Conservation (phyloP, 2,329 filamentous ascomycete species). For the Akanthomyces lecanii region DNA sequence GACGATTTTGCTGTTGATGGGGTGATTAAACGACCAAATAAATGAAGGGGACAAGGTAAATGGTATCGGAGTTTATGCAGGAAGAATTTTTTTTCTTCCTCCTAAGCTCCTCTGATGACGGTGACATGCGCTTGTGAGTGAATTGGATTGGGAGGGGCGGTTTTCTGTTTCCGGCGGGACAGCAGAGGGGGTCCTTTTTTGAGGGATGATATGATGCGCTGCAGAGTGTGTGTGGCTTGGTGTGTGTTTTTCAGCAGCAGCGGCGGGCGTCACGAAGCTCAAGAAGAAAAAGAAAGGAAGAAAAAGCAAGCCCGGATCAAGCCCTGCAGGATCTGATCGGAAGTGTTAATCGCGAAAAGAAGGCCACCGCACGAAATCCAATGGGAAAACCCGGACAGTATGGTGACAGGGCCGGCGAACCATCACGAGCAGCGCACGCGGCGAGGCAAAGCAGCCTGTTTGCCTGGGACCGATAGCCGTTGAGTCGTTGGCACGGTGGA, state of each 20-base stretch:
- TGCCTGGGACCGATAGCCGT: background rate
- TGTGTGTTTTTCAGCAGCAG: background rate
- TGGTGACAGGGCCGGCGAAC: background rate
- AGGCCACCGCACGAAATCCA: background rate
- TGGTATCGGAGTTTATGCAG: background rate
- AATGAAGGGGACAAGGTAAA: background rate
- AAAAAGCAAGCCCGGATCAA: background rate
- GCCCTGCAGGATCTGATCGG: conserved; percentile 13
- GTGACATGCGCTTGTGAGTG: conserved; percentile 10
- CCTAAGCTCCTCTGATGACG: conserved; percentile 1
- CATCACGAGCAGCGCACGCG: background rate
- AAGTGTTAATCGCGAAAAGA: background rate
- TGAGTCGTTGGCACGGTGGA: background rate
- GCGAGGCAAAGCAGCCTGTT: too few relatives aligned
- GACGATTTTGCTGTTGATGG: conserved; percentile 7
- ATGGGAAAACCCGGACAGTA: conserved; percentile 5
- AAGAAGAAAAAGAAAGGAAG: background rate
- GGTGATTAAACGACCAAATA: conserved; percentile 1
- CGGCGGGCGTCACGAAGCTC: background rate
- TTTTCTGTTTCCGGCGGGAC: conserved; percentile 10
- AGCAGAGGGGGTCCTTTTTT: background rate
- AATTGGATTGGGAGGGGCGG: conserved; percentile 7
- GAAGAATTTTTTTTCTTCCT: conserved; percentile 2
- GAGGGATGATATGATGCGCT: background rate
- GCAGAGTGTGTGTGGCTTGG: background rate